A percentile compares a stretch with the other conserved stretches of the same genome.
Conservation (phyloP, 495 filamentous ascomycete genomes). For the Talaromyces stipitatus region DNA sequence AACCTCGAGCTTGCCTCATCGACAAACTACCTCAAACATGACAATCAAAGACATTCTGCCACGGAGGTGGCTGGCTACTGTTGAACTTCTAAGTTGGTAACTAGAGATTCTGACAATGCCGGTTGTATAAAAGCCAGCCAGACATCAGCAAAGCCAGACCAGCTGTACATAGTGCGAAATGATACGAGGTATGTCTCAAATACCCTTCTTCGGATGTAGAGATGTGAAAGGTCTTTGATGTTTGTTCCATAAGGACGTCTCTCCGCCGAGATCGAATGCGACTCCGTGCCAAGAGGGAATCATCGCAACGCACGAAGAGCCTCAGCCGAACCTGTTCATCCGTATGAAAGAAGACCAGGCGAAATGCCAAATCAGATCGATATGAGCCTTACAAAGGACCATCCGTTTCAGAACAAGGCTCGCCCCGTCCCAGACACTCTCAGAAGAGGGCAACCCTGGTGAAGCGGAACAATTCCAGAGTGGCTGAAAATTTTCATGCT, state of each 20-base stretch:
- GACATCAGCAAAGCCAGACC: no score
- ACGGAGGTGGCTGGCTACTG: background rate
- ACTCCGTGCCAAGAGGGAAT: background rate
- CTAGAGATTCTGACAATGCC: background rate
- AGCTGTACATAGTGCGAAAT: no score
- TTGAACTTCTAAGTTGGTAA: background rate
- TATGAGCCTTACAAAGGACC: slow-evolving; percentile 34
- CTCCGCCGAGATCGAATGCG: background rate
- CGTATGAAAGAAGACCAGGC: slow-evolving; percentile 52
- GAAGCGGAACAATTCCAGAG: slow-evolving; percentile 5
- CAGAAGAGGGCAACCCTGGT: background rate
- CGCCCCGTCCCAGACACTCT: background rate
- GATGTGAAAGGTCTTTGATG: no score
- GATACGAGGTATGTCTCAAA: background rate
- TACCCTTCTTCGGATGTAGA: background rate
- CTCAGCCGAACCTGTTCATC: slow-evolving; percentile 7
- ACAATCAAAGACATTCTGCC: background rate
- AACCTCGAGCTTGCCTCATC: background rate
- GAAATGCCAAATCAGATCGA: slow-evolving; percentile 53
- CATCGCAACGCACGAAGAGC: background rate
- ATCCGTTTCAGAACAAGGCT: background rate
- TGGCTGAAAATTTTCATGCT: slow-evolving; percentile 57
- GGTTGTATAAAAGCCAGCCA: background rate
- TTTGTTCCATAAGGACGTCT: no score
- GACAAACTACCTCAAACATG: background rate